Base-by-base conservation (phyloP, 176 grass and related monocot genomes). In the Aegilops bicornis region DNA sequence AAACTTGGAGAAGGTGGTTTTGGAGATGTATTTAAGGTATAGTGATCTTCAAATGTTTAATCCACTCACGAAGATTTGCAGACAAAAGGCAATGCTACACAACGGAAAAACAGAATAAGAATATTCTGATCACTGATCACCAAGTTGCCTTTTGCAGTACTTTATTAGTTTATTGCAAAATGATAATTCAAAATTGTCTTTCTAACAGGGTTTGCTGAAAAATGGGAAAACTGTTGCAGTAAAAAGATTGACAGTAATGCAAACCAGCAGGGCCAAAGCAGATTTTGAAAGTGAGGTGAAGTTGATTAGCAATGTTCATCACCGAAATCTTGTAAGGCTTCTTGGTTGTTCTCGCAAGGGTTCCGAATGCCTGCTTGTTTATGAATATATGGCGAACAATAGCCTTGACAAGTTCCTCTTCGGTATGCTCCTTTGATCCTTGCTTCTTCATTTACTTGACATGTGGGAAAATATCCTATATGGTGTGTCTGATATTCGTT, bases 361-460 rank as follows among this genome's bases (percentile, higher is more conserved):
- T 75, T 80, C 76, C 7, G 64, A 91, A 64, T 91, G 89, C 80
- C 68, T 97, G 31, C 92, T 97, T 77, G 95, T 97, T 71, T 94
- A 97, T 76, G 95, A 97, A 91, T 97, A 92, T 79, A 97, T 94
- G 95, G 95, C 90, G 56, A 97, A 97, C 75, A 84, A 86, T 80
- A 97, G 92, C 88, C 95, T 97, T 16, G 92, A 97, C 48, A 97
- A 92, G 81, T 92, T 94, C 86, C 87, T 97, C 54, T 97, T 91
- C 14, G 92, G 92, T 97, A 93, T 62, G 50, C 80, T 81, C 33
- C 85, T 85, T 62, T 82, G 36, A 66, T 82, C 8, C 74, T 66
- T 76, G 43, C 45, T 85, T 33, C 59, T 50, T 85, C 64, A 58
- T 83, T 86, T 85, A 11, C 58, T 90, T 90, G 45, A 71, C 48